These are phyloP conservation scores for Leptomonas pyrrhocoris DNA, from an alignment of 208 protist species.

Conservation along the genomic window DNA sequence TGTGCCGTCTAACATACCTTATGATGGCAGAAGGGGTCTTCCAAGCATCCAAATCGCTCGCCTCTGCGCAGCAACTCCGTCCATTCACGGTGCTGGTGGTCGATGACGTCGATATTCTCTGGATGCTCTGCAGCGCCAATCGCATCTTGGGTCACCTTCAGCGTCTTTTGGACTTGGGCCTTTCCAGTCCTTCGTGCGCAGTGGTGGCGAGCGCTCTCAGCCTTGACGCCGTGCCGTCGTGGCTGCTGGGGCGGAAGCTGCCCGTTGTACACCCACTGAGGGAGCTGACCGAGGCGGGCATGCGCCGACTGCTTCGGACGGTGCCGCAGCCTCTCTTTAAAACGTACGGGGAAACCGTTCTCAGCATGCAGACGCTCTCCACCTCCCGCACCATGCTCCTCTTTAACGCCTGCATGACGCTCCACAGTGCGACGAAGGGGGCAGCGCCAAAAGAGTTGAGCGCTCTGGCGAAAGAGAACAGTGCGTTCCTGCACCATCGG, in stretches of 20 bases:
- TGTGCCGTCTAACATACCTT: constrained; percentile 22
- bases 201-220: constrained; percentile 53
- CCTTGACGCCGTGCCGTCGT: constrained; percentile 37
- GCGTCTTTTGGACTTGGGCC: constrained; percentile 26
- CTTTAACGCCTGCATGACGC: constrained; percentile 36
- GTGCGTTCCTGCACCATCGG: constrained; percentile 27
- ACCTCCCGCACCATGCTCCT: constrained; percentile 38
- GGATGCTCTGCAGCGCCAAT: constrained; percentile 45
- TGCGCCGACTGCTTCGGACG: constrained; percentile 25
- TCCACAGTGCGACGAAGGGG: constrained; percentile 13
- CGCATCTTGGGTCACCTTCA: constrained; percentile 31
- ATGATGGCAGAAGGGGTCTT: constrained; percentile 7
- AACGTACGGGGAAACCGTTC: constrained; percentile 3
- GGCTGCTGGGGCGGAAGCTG: constrained; percentile 29
- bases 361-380: constrained; percentile 11
- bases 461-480: background rate
- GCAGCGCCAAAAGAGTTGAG: background rate
- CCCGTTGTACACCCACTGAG: constrained; percentile 41
- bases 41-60: background rate
- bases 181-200: constrained; percentile 44
- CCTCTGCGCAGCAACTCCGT: background rate
- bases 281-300: constrained; percentile 26
- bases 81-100: constrained; percentile 56
- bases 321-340: constrained; percentile 23
- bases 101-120: constrained; percentile 64